Evolutionary conservation across 305 asterid genomes (phyloP).

Genomic region (Striga hermonthica): DNA sequence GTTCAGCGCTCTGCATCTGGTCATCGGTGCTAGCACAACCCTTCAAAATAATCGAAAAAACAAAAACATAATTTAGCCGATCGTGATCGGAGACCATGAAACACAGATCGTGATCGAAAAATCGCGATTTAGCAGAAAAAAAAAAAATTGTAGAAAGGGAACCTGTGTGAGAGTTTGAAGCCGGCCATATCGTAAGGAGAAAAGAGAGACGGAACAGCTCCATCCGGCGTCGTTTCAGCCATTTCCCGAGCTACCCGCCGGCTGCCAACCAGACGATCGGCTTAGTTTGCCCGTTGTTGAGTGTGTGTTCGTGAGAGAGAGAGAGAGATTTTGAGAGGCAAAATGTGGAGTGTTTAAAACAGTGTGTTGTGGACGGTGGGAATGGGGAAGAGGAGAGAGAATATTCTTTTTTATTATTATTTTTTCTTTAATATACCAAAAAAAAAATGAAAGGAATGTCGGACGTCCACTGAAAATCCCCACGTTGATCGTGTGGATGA

Average conservation of each 20-base stretch:
- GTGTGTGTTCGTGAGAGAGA: neutral
- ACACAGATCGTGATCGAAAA: neutral
- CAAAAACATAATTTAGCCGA: neutral
- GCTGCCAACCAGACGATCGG: too few species aligned
- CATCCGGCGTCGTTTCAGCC: slow-evolving; percentile 46
- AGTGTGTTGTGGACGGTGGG: too few species aligned
- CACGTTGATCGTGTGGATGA: too few species aligned
- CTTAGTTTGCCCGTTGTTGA: neutral
- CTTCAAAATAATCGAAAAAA: slow-evolving; percentile 34
- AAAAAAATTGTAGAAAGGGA: neutral
- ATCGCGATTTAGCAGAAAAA: neutral
- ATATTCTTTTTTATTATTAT: too few species aligned
- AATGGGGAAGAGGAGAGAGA: too few species aligned
- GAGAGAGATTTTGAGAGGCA: neutral
- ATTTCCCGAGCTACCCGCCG: slow-evolving; percentile 23
- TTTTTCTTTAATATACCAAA: too few species aligned
- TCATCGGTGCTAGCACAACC: slow-evolving; percentile 92
- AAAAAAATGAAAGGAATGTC: too few species aligned
- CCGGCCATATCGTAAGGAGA: slow-evolving; percentile 83
- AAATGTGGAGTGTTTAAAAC: too few species aligned
- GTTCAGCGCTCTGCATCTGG: slow-evolving; percentile 83
- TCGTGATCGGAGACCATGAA: neutral
- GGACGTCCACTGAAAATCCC: too few species aligned
- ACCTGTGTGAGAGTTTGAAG: slow-evolving; percentile 95
- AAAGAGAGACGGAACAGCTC: slow-evolving; percentile 52